phyloP scores from a whole-genome alignment of 169 alveolate genomes.

The Eimeria tenella region DNA sequence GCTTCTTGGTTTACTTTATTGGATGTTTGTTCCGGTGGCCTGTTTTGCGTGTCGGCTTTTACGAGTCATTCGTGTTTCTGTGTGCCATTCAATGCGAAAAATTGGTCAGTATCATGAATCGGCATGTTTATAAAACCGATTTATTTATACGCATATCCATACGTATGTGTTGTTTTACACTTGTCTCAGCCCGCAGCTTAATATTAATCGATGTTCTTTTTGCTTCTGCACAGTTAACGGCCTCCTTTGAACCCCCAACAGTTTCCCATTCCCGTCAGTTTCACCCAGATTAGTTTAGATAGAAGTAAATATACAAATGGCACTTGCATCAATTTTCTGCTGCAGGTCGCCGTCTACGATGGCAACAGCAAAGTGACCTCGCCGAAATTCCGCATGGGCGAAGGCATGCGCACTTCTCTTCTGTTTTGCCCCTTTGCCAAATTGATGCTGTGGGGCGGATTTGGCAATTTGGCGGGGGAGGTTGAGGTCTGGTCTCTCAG shows the following conservation, averaged over 20 bases:
- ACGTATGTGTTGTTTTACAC: too few relatives aligned
- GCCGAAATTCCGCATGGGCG: conserved; percentile 69
- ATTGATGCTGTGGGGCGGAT: conserved; percentile 64
- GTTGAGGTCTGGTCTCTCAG: conserved; percentile 48
- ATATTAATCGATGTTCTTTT: background rate
- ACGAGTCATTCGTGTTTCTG: too few relatives aligned
- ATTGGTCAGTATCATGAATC: too few relatives aligned
- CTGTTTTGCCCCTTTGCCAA: conserved; percentile 73
- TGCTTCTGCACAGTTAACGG: background rate
- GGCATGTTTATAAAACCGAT: too few relatives aligned
- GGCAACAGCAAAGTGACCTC: conserved; percentile 61
- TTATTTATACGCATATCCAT: too few relatives aligned
- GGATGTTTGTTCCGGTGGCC: too few relatives aligned
- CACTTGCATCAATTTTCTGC: background rate
- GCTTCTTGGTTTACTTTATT: too few relatives aligned
- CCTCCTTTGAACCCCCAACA: background rate
- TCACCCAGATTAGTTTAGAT: background rate
- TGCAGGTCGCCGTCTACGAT: conserved; percentile 65
- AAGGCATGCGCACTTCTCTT: conserved; percentile 43
- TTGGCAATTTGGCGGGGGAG: conserved; percentile 77
- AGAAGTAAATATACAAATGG: too few relatives aligned
- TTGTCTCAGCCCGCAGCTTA: too few relatives aligned
- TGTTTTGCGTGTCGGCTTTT: too few relatives aligned
- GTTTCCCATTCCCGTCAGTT: background rate
- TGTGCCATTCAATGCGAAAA: too few relatives aligned